These are phyloP conservation scores for Aspergillus viridinutans DNA, from an alignment of 2,329 filamentous ascomycete species.

Conservation along the genomic window DNA sequence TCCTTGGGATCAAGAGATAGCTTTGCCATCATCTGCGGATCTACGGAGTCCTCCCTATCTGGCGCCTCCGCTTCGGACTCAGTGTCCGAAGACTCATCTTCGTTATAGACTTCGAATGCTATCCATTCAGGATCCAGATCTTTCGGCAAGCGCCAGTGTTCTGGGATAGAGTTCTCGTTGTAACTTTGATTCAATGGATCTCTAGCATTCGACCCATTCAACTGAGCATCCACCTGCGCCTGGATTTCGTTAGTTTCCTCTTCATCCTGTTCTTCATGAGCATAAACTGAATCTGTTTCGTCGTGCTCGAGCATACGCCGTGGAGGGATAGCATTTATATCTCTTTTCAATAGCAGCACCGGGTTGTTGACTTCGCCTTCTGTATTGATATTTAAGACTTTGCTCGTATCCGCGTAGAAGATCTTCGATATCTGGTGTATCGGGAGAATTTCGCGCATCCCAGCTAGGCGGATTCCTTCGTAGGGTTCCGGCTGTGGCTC, in stretches of 20 bases:
- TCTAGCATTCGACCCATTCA: conserved; percentile 18
- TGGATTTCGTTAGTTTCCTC: conserved; percentile 40
- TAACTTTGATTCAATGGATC: conserved; percentile 11
- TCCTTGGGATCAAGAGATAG: conserved; percentile 38
- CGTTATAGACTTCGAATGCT: conserved; percentile 77
- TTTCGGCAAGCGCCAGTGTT: conserved; percentile 60
- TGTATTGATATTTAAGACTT: conserved; percentile 76
- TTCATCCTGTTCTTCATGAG: conserved; percentile 24
- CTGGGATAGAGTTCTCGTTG: conserved; percentile 30
- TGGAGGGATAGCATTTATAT: conserved; percentile 60
- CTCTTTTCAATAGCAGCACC: conserved; percentile 69
- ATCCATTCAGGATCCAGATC: conserved; percentile 88
- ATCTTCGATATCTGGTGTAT: conserved; percentile 80
- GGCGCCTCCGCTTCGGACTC: conserved; percentile 39
- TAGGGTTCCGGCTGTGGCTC: conserved; percentile 55
- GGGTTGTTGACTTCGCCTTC: conserved; percentile 68
- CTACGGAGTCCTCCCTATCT: conserved; percentile 29
- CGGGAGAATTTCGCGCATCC: conserved; percentile 63
- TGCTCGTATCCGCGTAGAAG: conserved; percentile 88
- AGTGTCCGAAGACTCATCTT: conserved; percentile 55
- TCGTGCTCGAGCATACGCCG: conserved; percentile 54
- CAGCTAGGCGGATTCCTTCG: conserved; percentile 58
- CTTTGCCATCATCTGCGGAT: conserved; percentile 45
- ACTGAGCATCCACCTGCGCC: conserved; percentile 36
- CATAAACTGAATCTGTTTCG: conserved; percentile 32